Base-by-base conservation (phyloP, 169 alveolate species). In the Plasmodium malariae region DNA sequence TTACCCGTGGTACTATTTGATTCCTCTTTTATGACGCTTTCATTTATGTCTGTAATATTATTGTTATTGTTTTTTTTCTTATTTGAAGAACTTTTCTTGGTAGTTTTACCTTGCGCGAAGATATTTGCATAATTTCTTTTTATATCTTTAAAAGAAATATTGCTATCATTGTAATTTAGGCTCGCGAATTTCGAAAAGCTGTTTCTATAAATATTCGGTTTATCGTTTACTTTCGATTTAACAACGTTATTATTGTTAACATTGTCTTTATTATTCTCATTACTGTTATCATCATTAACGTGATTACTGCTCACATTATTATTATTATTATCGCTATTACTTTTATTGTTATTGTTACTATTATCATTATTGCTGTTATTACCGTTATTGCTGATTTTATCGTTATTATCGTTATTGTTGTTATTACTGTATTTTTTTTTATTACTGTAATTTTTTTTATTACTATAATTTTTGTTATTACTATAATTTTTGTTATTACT, bases 41-140 rank as follows among this genome's bases (percentile, higher is more conserved):
- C 87, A 32, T 73, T 73, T 30, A 11, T 21, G 30, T 48, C 48
- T 17, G 40, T 4, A 9, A 6, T 40, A 9, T 88, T 24, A 4
- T 36, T 43, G 51, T n/a, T 62, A 19, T 34, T 62, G 14, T 62
- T 63, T 17, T 68, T 67, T 68, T 62, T 67, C 28, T 69, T 69
- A 21, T 24, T 74, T 48, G 80, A 59, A 36, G 72, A 14, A 36
- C 43, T 54, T 62, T 65, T 74, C 19, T 70, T 87, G 37, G 88
- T 21, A 55, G 63, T 87, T 17, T 87, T 74, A 17, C 36, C 88
- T 37, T 74, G 80, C 3, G 92, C 88, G 62, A 87, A 74, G 45
- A 87, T 87, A 40, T 57, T 87, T n/a, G 86, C 83, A 69, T 87
- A 74, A 65, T 65, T 74, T 43, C 83, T 63, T 32, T 87, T 74